A percentile compares a stretch with the other conserved stretches of the same genome.
These are phyloP conservation scores for Pilatotrama ljubarskyi DNA, from an alignment of 768 basidiomycete genomes.

Conservation along the genomic window DNA sequence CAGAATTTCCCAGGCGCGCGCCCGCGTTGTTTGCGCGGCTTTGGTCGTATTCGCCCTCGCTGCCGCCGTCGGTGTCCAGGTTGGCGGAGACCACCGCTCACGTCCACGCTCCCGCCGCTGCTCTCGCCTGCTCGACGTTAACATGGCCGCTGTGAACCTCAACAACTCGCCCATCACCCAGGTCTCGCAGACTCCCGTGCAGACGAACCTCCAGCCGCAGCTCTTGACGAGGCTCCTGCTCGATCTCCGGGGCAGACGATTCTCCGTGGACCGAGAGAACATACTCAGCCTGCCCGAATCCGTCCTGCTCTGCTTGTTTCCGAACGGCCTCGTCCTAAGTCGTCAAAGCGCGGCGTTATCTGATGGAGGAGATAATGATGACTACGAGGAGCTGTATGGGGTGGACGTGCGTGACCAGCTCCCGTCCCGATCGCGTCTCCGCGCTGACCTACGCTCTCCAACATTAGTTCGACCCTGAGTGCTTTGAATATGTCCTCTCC, in stretches of 20 bases:
- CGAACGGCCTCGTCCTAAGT: conserved; percentile 93
- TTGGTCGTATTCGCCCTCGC: conserved; percentile 11
- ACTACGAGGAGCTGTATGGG: conserved; percentile 89
- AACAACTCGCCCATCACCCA: conserved; percentile 47
- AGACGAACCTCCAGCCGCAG: conserved; percentile 79
- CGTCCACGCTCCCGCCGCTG: conserved; percentile 1
- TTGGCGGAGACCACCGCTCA: conserved; percentile 11
- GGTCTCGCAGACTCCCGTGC: conserved; percentile 60
- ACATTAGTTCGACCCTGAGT: conserved; percentile 91
- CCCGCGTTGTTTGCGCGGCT: conserved; percentile 6
- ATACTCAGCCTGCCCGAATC: conserved; percentile 99
- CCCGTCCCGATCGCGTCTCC: conserved; percentile 9
- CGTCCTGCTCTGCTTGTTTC: conserved; percentile 93
- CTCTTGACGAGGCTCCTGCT: conserved; percentile 86
- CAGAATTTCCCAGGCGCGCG: not conserved
- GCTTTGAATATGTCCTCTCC: conserved; percentile 88
- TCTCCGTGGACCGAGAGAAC: conserved; percentile 94
- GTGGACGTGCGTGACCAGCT: conserved; percentile 78
- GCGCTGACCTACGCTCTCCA: not conserved
- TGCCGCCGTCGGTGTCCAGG: not conserved
- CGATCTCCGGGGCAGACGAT: conserved; percentile 87
- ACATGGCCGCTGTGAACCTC: conserved; percentile 30
- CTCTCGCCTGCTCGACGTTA: not conserved
- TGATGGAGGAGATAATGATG: conserved; percentile 72
- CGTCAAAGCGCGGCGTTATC: conserved; percentile 77